Evolutionary conservation across 495 filamentous ascomycete genomes (phyloP), one percentile per base, ranked within the genome.

Genomic region (Xylaria longipes): DNA sequence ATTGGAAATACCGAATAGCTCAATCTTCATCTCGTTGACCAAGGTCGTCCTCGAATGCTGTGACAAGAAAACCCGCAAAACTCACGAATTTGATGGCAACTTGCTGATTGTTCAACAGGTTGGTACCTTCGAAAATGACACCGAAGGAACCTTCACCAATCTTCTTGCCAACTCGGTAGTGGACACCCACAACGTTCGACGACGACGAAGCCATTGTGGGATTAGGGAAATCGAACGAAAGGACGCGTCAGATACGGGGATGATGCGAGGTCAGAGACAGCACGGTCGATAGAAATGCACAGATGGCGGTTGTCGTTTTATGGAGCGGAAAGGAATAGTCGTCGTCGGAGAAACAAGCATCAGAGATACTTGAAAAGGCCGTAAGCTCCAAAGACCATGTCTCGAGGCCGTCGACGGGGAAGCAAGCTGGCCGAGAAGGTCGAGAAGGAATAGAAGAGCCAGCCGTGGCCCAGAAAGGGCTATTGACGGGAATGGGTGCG

Each of bases 61-160:
- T 37, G 43, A 15, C 15, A 54, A 48, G 50, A 43, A n/a, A 41
- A 27, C 61, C 11, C 8, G 65, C 25, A 35, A 46, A n/a, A 92
- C 94, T 78, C 84, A 97, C 95, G 84, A 99, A 99, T 86, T 99
- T 99, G 86, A 99, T 99, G 73, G 96, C 96, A 69, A 99, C 96
- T 83, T 97, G 96, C 82, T 98, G 96, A 83, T 96, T 97, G 87
- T 99, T 99, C 81, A 99, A 87, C 70, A 99, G 87, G 82, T 99
- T 99, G 75, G 94, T 98, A 57, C 96, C 96, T 82, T 99, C 96
- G 73, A 99, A 99, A 74, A 99, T 98, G 69, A 99, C 96, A 84
- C 96, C 96, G 76, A 99, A 99, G 15, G 94, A 97, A 29, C 96
- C 96, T 87, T 99, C 96, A 74, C 96, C 96, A 70, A 99, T 99